phyloP scores from a whole-genome alignment of 1,139 yeast species.

The Barnettozyma hawaiiensis region DNA sequence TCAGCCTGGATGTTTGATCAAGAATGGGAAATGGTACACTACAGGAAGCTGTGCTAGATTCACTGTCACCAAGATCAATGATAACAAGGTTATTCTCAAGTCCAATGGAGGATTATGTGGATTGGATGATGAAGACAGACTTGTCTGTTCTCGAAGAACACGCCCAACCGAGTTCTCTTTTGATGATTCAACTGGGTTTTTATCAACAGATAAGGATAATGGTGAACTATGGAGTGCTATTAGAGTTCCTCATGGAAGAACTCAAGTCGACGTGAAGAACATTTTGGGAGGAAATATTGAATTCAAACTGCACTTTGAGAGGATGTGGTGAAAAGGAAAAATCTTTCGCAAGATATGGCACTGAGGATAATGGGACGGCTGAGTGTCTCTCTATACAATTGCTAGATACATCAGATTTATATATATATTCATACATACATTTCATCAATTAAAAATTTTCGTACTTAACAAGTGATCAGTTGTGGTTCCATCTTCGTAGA shows the following conservation, averaged over 20 bases:
- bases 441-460: neutral
- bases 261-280: constrained; percentile 50
- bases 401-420: neutral
- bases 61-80: constrained; percentile 42
- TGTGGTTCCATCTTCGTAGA: constrained; percentile 2
- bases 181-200: constrained; percentile 39
- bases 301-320: constrained; percentile 38
- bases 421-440: too few species aligned
- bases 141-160: constrained; percentile 24
- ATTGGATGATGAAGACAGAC: constrained; percentile 33
- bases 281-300: constrained; percentile 43
- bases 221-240: constrained; percentile 37
- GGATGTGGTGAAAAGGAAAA: constrained; percentile 6
- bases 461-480: constrained; percentile 3
- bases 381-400: neutral
- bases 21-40: constrained; percentile 79
- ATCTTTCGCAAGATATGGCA: too few species aligned
- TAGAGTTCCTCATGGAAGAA: constrained; percentile 40
- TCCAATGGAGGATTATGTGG: constrained; percentile 45
- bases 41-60: constrained; percentile 86
- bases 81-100: constrained; percentile 41
- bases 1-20: constrained; percentile 71
- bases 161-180: constrained; percentile 50
- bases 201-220: constrained; percentile 60
- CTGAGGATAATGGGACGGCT: too few species aligned